Conservation (phyloP, 2,329 filamentous ascomycete species). For the Aspergillus terreus region DNA sequence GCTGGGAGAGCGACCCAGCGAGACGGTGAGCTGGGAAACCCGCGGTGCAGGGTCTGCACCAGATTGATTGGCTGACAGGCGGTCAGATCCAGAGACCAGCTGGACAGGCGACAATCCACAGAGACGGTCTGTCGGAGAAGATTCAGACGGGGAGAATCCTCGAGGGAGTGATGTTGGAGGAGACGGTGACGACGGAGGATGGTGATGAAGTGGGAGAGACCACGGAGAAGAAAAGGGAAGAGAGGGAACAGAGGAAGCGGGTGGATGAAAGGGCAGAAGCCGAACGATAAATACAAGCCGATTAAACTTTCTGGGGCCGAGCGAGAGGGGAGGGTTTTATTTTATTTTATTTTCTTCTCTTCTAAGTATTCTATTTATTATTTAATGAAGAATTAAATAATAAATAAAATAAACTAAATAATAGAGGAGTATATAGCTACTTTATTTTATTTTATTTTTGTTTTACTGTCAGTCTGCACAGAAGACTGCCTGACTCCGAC, state of each 20-base stretch:
- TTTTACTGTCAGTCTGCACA: too few relatives aligned
- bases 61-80: constrained; percentile 19
- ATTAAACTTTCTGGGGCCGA: constrained; percentile 17
- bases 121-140: background rate
- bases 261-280: constrained; percentile 1
- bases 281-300: constrained; percentile 18
- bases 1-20: constrained; percentile 20
- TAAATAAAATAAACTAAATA: background rate
- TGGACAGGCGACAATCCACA: constrained; percentile 7
- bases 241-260: background rate
- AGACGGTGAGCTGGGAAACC: constrained; percentile 17
- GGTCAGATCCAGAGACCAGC: constrained; percentile 14
- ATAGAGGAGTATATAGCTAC: too few relatives aligned
- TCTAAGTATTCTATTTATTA: background rate
- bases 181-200: background rate
- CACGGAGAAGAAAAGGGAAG: background rate
- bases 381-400: too few relatives aligned
- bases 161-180: background rate
- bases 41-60: constrained; percentile 9
- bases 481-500: too few relatives aligned
- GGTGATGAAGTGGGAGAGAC: background rate
- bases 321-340: constrained; percentile 7
- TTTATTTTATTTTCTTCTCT: background rate
- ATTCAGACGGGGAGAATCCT: background rate
- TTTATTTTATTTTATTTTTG: too few relatives aligned